Evolutionary conservation across 768 basidiomycete genomes (phyloP).

Genomic region (Leccinum subgranulosum): DNA sequence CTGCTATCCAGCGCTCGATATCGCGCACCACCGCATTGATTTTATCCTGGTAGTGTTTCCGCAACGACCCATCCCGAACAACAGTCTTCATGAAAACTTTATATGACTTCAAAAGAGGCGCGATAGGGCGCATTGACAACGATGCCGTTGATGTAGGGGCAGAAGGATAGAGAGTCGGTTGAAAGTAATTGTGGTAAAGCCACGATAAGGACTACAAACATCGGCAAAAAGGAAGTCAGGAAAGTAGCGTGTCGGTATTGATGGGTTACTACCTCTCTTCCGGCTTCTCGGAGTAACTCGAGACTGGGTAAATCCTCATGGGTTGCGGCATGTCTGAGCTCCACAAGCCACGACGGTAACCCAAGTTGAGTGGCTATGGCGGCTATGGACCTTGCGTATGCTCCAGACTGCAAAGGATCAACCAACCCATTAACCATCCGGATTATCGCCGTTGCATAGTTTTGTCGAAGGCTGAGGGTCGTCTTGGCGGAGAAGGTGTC

Average conservation of each 20-base stretch:
- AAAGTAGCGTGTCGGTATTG: background rate
- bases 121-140: conserved; percentile 49
- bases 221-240: conserved; percentile 3
- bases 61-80: conserved; percentile 62
- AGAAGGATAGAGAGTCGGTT: conserved; percentile 66
- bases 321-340: conserved; percentile 91
- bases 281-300: conserved; percentile 72
- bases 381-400: conserved; percentile 87
- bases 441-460: conserved; percentile 78
- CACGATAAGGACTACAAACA: conserved; percentile 67
- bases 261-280: conserved; percentile 52
- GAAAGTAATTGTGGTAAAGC: conserved; percentile 82
- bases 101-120: conserved; percentile 70
- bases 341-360: conserved; percentile 86
- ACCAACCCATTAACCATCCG: conserved; percentile 93
- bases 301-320: conserved; percentile 93
- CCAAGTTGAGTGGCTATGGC: conserved; percentile 84
- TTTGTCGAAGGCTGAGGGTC: conserved; percentile 61
- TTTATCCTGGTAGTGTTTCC: conserved; percentile 46
- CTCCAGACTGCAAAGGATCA: conserved; percentile 87
- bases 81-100: conserved; percentile 63
- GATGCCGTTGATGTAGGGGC: conserved; percentile 31
- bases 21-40: conserved; percentile 52
- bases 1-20: conserved; percentile 76
- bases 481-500: conserved; percentile 24